Base-by-base conservation (phyloP, 495 filamentous ascomycete species). In the Penicillium canescens region DNA sequence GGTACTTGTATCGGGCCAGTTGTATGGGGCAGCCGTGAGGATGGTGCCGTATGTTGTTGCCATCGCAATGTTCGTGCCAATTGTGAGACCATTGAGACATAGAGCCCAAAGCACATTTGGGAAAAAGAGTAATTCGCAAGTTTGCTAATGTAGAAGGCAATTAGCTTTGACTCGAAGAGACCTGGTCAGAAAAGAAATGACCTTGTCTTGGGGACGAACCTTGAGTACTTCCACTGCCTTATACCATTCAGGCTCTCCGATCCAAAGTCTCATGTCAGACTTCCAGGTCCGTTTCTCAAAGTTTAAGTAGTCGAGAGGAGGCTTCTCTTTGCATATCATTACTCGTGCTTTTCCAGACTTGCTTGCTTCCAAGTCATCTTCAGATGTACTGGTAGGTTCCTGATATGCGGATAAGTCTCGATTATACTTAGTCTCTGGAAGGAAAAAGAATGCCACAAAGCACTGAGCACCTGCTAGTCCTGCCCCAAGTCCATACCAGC, bases 371-470 rank as follows among this genome's bases (percentile, higher is more conserved):
- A 39, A 3, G n/a, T 50, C 39, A 8, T 43, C 14, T 14, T 26
- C 24, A 26, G 24, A 26, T 3, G 24, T 33, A n/a, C n/a, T 46
- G 33, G 4, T 43, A 7, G 31, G 45, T 26, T 63, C 63, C 28
- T 67, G 63, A 20, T 63, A 65, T 11, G 66, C 52, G 14, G 55
- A 42, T 3, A 61, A 24, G 8, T 57, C 46, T 3, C 66, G 63
- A 26, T 63, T 47, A 26, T 67, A 67, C 77, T 88, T 89, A 54
- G 86, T 89, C 73, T 90, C 87, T 10, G 84, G 83, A 16, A 90
- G 74, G 34, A 88, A 74, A 71, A 84, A 80, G 70, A 83, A 86
- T 23, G 86, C 79, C 68, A 84, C 86, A 57, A 87, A 38, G 38
- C 84, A 71, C 20, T 59, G 52, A 21, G 61, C 37, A 4, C 57